A percentile compares a stretch with the other conserved stretches of the same genome.
Conservation (phyloP, 2,329 filamentous ascomycete species). For the Escovopsis sp. region DNA sequence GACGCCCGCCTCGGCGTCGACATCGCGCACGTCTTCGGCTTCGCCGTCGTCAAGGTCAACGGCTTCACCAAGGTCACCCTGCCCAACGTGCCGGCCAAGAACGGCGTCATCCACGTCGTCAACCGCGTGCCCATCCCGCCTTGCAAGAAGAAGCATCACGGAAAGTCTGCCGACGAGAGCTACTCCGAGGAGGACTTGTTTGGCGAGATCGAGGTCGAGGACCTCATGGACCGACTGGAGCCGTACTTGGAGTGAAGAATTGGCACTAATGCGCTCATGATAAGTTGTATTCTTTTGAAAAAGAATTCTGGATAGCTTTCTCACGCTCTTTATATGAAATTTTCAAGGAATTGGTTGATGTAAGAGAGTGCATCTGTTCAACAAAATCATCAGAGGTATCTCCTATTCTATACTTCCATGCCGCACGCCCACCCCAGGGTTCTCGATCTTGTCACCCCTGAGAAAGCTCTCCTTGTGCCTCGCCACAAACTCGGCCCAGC, state of each 20-base stretch:
- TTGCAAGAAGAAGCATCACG: slow-evolving; percentile 24
- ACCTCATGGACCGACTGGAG: slow-evolving; percentile 16
- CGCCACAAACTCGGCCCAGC: slow-evolving; percentile 23
- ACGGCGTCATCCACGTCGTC: slow-evolving; percentile 74
- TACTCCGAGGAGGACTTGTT: slow-evolving; percentile 1
- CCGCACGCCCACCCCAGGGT: too few relatives aligned
- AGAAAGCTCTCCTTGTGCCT: slow-evolving; percentile 14
- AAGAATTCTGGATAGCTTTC: background rate
- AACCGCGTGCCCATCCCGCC: slow-evolving; percentile 64
- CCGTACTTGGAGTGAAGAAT: slow-evolving; percentile 9
- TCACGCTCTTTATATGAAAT: background rate
- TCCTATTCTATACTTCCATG: too few relatives aligned
- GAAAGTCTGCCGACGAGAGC: slow-evolving; percentile 2
- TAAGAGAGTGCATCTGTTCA: background rate
- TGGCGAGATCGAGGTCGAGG: slow-evolving; percentile 14
- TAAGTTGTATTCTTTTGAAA: background rate
- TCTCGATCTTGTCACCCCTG: too few relatives aligned
- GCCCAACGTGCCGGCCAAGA: slow-evolving; percentile 56
- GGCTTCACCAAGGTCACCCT: slow-evolving; percentile 51
- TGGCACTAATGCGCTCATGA: background rate
- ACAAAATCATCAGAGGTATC: too few relatives aligned
- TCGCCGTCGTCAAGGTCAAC: slow-evolving; percentile 62
- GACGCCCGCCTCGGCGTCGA: slow-evolving; percentile 57
- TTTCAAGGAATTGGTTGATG: background rate
- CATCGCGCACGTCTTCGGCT: slow-evolving; percentile 50